Evolutionary conservation across 2,329 filamentous ascomycete genomes (phyloP).

Genomic region (Malbranchea zuffiana): DNA sequence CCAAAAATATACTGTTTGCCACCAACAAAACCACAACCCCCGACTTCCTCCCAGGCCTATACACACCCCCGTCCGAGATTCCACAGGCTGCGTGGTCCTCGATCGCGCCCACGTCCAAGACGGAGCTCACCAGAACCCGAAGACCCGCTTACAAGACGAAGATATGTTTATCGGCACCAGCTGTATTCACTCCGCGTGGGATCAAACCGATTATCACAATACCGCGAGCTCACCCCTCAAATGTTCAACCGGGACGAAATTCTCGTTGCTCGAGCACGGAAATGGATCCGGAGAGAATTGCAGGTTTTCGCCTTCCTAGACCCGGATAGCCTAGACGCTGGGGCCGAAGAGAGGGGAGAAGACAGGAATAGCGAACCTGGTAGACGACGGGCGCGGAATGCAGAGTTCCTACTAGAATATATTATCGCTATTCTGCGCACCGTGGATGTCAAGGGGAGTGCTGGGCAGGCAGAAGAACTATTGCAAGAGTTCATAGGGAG

Average conservation of each 20-base stretch:
- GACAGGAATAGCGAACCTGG: conserved; percentile 13
- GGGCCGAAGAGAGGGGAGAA: conserved; percentile 18
- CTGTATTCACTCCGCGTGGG: conserved; percentile 75
- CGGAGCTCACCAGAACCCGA: neutral
- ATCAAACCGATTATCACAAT: conserved; percentile 64
- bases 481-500: conserved; percentile 67
- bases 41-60: conserved; percentile 15
- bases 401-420: conserved; percentile 79
- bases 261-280: conserved; percentile 63
- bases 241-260: conserved; percentile 53
- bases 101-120: conserved; percentile 9
- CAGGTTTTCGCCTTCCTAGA: conserved; percentile 61
- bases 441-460: conserved; percentile 67
- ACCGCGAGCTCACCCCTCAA: conserved; percentile 59
- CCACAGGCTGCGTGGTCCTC: neutral
- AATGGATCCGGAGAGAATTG: conserved; percentile 74
- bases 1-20: conserved; percentile 51
- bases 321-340: conserved; percentile 13
- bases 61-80: neutral
- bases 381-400: conserved; percentile 50
- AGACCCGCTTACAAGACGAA: conserved; percentile 35
- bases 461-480: conserved; percentile 68
- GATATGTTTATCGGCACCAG: conserved; percentile 59
- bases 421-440: conserved; percentile 73
- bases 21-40: neutral